phyloP scores from a whole-genome alignment of 192 early-diverging fungal species.

The Dissophora ornata region DNA sequence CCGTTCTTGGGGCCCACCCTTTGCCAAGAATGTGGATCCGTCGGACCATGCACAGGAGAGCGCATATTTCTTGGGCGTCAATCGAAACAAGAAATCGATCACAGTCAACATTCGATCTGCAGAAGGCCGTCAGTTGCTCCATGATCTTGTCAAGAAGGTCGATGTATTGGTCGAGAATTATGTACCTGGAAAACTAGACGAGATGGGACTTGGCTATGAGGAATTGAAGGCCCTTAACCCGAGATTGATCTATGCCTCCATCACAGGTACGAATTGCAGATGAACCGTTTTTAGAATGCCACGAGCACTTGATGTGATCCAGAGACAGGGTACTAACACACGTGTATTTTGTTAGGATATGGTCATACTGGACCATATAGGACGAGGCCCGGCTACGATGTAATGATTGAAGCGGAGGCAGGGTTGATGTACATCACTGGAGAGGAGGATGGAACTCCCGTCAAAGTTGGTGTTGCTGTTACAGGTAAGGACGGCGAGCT shows the following conservation, averaged over 20 bases:
- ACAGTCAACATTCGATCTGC: constrained; percentile 83
- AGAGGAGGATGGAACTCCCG: constrained; percentile 81
- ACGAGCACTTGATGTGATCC: too few species aligned
- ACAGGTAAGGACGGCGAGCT: constrained; percentile 80
- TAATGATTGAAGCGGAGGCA: constrained; percentile 88
- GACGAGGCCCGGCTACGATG: constrained; percentile 89
- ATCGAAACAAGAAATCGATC: constrained; percentile 93
- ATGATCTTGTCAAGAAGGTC: constrained; percentile 69
- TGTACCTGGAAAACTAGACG: constrained; percentile 86
- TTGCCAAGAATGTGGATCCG: constrained; percentile 56
- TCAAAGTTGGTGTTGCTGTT: constrained; percentile 98
- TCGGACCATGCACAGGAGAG: constrained; percentile 62
- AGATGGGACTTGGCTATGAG: constrained; percentile 81
- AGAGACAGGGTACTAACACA: too few species aligned
- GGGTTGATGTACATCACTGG: constrained; percentile 98
- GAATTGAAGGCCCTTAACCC: constrained; percentile 76
- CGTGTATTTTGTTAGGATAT: constrained; percentile 67
- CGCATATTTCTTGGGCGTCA: constrained; percentile 92
- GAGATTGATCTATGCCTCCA: constrained; percentile 87
- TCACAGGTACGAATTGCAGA: constrained; percentile 61
- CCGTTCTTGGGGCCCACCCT: constrained; percentile 85
- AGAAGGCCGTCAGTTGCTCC: constrained; percentile 71
- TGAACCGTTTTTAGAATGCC: neutral
- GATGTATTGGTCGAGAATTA: constrained; percentile 96
- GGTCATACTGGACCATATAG: constrained; percentile 89